Percentiles rank a stretch among this genome's conserved stretches.
These are phyloP conservation scores for Claviceps humidiphila DNA, from an alignment of 2,329 filamentous ascomycete genomes.

Conservation along the genomic window DNA sequence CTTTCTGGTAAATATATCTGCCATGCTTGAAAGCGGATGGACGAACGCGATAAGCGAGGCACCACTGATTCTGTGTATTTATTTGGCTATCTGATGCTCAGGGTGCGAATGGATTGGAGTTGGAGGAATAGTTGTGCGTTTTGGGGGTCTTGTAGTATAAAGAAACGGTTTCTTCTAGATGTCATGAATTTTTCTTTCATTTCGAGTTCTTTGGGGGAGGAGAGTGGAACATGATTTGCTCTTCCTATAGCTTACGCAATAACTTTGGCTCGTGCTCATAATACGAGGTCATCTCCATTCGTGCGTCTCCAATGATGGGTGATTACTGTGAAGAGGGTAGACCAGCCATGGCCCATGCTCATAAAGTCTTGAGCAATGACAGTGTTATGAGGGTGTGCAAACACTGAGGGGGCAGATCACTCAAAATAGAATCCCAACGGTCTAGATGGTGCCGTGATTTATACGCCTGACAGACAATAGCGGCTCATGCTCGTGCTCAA, in stretches of 20 bases:
- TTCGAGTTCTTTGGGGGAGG: too few relatives aligned
- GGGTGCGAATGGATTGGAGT: neutral
- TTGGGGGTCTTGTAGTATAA: neutral
- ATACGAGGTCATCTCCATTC: too few relatives aligned
- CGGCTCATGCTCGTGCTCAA: conserved; percentile 5
- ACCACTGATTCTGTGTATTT: too few relatives aligned
- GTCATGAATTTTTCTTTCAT: neutral
- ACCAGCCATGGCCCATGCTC: too few relatives aligned
- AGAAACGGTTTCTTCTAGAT: neutral
- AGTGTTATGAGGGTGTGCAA: too few relatives aligned
- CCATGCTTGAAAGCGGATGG: neutral
- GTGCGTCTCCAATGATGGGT: too few relatives aligned
- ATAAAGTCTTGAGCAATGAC: too few relatives aligned
- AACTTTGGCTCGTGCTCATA: too few relatives aligned
- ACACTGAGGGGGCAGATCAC: too few relatives aligned
- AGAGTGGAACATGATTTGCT: neutral
- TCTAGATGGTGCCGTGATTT: too few relatives aligned
- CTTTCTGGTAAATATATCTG: conserved; percentile 61
- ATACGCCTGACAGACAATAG: neutral
- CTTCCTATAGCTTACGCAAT: neutral
- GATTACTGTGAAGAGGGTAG: too few relatives aligned
- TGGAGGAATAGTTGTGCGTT: neutral
- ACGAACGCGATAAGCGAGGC: neutral
- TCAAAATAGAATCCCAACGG: neutral
- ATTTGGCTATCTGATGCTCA: neutral